Evolutionary conservation across 495 filamentous ascomycete species (phyloP).

Genomic region (Hyaloscypha finlandica): DNA sequence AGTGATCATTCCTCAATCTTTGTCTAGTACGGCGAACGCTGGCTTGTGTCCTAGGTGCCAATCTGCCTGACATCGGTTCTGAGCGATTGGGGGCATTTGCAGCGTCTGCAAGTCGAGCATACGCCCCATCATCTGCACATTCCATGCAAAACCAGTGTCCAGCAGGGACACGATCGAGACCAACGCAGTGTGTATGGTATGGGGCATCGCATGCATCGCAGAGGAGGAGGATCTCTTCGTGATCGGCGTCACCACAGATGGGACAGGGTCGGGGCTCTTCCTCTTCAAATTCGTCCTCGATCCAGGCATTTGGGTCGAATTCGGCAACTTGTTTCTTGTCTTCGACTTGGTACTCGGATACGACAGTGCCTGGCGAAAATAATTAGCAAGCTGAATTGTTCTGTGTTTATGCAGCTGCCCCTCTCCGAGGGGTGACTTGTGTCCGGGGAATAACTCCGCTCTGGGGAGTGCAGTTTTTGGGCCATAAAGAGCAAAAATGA

Average conservation of each 20-base stretch:
- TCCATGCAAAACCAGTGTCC: slow-evolving; percentile 84
- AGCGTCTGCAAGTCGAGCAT: slow-evolving; percentile 42
- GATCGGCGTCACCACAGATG: slow-evolving; percentile 73
- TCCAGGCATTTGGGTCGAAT: slow-evolving; percentile 76
- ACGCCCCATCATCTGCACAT: slow-evolving; percentile 61
- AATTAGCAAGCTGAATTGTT: slow-evolving; percentile 31
- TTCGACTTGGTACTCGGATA: slow-evolving; percentile 83
- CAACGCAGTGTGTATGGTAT: slow-evolving; percentile 85
- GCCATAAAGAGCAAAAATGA: slow-evolving; percentile 11
- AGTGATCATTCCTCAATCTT: slow-evolving; percentile 50
- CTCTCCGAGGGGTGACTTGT: not conserved
- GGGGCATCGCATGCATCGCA: slow-evolving; percentile 86
- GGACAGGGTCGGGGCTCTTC: slow-evolving; percentile 67
- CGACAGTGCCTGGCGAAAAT: slow-evolving; percentile 57
- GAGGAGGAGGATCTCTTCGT: slow-evolving; percentile 77
- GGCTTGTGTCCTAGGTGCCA: slow-evolving; percentile 48
- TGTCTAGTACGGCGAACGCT: slow-evolving; percentile 47
- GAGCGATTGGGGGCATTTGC: slow-evolving; percentile 36
- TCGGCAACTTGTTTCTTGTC: slow-evolving; percentile 90
- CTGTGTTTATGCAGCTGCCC: not conserved
- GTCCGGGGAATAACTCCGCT: not conserved
- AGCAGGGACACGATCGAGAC: slow-evolving; percentile 69
- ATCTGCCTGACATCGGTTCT: slow-evolving; percentile 24
- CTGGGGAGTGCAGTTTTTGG: slow-evolving; percentile 27
- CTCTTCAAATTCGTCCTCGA: slow-evolving; percentile 72